Base-by-base conservation (phyloP, 768 basidiomycete genomes). In the Guyanaporus albipodus region DNA sequence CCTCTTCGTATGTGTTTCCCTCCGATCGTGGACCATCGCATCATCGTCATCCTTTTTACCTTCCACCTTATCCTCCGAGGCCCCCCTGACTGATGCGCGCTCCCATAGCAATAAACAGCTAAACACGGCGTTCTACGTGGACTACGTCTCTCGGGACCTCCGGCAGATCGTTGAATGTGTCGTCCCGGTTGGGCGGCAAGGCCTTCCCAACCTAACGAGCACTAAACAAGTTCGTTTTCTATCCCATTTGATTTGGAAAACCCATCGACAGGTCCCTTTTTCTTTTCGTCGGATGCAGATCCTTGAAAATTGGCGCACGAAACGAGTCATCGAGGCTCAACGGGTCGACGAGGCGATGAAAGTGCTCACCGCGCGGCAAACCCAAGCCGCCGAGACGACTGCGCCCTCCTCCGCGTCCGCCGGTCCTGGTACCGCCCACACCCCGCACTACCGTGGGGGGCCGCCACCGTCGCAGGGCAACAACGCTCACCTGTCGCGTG, bases 181-280 rank as follows among this genome's bases (percentile, higher is more conserved):
- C n/a, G 91, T 97, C 0, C 93, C 91, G 4, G 78, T 84, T 47
- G 88, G 85, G n/a, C 78, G 86, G 57, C 84, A 89, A 54, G 93
- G 93, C 0, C 73, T 94, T 19, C 82, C 91, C 9, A 95, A 97
- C 63, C 73, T 93, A 14, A 78, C 85, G 59, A 91, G 88, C 63
- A 85, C 91, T 3, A 88, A 83, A 61, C 91, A 94, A 75, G 92
- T 87, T 41, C 21, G 8, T 6, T 27, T 6, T n/a, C 4, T 22
- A 10, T 4, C n/a, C 4, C 15, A n/a, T n/a, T n/a, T n/a, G n/a
- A n/a, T n/a, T n/a, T n/a, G n/a, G n/a, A n/a, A n/a, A n/a, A n/a
- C n/a, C n/a, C n/a, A n/a, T n/a, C n/a, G n/a, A n/a, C n/a, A n/a
- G n/a, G n/a, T n/a, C n/a, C n/a, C n/a, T n/a, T n/a, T n/a, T n/a